Evolutionary conservation across 2,329 filamentous ascomycete species (phyloP), one percentile per base, ranked within the genome.

Genomic region (Exophiala phaeomuriformis): DNA sequence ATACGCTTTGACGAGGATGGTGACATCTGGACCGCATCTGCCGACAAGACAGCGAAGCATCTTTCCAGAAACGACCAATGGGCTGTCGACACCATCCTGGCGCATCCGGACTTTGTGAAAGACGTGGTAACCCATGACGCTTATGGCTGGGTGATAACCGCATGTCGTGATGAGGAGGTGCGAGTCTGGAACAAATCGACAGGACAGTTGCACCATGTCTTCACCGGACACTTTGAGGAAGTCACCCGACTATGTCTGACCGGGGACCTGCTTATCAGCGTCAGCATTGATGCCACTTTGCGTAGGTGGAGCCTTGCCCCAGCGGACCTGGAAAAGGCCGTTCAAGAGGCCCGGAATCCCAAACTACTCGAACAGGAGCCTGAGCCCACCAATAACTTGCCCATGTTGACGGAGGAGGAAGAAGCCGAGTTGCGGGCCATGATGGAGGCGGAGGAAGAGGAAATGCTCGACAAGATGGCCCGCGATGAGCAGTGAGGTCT

Each of bases 11-110:
- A 90, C 59, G 69, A 71, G 3, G 80, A 82, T 44, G 82, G 79
- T 32, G 88, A 96, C 63, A 72, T 96, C 9, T 97, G 90, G 90
- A 96, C 91, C 5, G 86, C 90, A 4, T 95, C 89, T 56, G 90
- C 89, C 3, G 93, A 98, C 68, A 93, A 89, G 62, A 90, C 86
- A 0, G 83, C 83, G 1, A 93, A 91, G 68, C 90, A 88, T 62
- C 77, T 96, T 5, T 78, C 84, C 1, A 77, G 90, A 49, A 73
- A 77, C 28, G 81, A 79, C 43, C 77, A 76, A 12, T 96, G 89
- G 77, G 79, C 78, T 43, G 45, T 80, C 2, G 88, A 91, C 55
- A 85, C 90, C 51, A 78, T 73, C 1, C 80, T 95, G 56, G 71
- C 77, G 51, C 93, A 98, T 67, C 88, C 90, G 1, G 90, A 94